These are phyloP conservation scores for Aquilaria sinensis DNA, from an alignment of 345 rosid species.

Conservation along the genomic window DNA sequence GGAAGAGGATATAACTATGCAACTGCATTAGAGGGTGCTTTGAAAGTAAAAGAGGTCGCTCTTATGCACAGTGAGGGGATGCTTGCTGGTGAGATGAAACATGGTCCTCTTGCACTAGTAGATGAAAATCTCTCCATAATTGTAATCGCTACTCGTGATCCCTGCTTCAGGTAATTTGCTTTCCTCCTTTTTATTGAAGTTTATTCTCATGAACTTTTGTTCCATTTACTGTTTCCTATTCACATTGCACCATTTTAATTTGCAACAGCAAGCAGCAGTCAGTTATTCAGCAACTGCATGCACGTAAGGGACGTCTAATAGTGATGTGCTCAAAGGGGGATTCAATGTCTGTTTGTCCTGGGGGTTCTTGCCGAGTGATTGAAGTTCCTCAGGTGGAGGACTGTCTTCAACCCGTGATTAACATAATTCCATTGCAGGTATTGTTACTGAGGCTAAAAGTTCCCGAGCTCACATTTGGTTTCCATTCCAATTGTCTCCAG, in stretches of 20 bases:
- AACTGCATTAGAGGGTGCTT: constrained; percentile 87
- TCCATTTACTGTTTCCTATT: background rate
- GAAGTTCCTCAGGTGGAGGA: constrained; percentile 94
- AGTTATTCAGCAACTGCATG: constrained; percentile 93
- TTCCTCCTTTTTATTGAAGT: background rate
- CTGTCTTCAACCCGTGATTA: constrained; percentile 87
- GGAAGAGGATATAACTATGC: constrained; percentile 95
- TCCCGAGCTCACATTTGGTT: too few relatives aligned
- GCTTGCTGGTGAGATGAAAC: constrained; percentile 99
- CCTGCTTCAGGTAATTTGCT: constrained; percentile 66
- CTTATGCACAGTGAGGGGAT: constrained; percentile 98
- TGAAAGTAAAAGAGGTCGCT: constrained; percentile 92
- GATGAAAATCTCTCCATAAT: constrained; percentile 83
- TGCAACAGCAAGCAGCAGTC: constrained; percentile 80
- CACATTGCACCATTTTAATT: constrained; percentile 2
- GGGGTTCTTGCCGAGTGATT: constrained; percentile 62
- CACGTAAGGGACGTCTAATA: constrained; percentile 76
- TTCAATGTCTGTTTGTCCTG: constrained; percentile 69
- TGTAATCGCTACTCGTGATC: constrained; percentile 85
- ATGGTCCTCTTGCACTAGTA: constrained; percentile 93
- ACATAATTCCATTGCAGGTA: constrained; percentile 87
- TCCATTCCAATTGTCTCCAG: too few relatives aligned
- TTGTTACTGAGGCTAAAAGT: background rate
- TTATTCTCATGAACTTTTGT: background rate
- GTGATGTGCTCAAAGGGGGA: constrained; percentile 86